Evolutionary conservation across 208 protist genomes (phyloP).

Genomic region (Leishmania martiniquensis): DNA sequence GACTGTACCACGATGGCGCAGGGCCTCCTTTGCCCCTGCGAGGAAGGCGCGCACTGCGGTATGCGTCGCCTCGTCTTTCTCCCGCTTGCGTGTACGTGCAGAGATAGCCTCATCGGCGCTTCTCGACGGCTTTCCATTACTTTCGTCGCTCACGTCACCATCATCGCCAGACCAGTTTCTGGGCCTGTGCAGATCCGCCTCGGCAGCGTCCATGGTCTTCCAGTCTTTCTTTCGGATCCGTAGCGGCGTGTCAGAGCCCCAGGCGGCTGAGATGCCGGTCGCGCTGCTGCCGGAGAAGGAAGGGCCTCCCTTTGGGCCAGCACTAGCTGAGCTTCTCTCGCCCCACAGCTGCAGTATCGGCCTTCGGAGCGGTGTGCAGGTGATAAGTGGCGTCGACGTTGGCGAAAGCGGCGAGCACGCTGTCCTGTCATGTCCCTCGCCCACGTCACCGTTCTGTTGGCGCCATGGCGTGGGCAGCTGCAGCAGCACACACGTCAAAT

Average conservation of each 20-base stretch:
- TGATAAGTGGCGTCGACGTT: background rate
- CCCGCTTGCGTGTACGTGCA: constrained; percentile 14
- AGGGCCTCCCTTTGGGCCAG: background rate
- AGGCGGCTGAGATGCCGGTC: constrained; percentile 14
- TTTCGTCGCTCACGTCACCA: constrained; percentile 8
- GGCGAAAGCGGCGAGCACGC: background rate
- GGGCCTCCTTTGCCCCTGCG: constrained; percentile 5
- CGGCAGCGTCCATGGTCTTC: constrained; percentile 55
- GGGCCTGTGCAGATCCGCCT: constrained; percentile 32
- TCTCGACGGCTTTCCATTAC: background rate
- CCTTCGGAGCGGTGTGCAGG: constrained; percentile 2
- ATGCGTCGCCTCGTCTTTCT: constrained; percentile 23
- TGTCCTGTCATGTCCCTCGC: background rate
- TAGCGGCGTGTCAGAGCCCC: constrained; percentile 17
- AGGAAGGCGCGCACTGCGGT: constrained; percentile 11
- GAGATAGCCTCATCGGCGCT: constrained; percentile 2
- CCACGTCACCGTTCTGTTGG: background rate
- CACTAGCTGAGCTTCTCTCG: constrained; percentile 11
- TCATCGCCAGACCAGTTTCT: constrained; percentile 30
- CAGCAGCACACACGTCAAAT: constrained; percentile 27
- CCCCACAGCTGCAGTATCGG: constrained; percentile 33
- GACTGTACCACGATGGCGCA: constrained; percentile 11
- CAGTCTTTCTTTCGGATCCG: constrained; percentile 49
- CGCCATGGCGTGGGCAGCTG: constrained; percentile 21
- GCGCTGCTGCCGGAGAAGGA: background rate